Evolutionary conservation across 306 rosid genomes (phyloP).

Genomic region (Inga leiocalycina): DNA sequence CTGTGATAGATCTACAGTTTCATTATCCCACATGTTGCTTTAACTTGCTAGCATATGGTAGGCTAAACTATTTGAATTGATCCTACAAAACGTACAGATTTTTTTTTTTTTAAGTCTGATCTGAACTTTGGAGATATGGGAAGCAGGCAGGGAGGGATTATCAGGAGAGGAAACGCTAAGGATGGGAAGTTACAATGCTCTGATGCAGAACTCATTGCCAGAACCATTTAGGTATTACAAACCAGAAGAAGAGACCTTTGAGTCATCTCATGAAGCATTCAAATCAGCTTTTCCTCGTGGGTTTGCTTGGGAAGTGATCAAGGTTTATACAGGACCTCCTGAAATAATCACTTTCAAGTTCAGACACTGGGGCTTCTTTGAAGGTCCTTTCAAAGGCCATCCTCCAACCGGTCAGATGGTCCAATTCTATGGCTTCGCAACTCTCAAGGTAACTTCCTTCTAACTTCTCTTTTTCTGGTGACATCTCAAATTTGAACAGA

Average conservation of each 20-base stretch:
- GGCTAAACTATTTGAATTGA: neutral
- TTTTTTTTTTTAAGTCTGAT: neutral
- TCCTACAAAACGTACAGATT: neutral
- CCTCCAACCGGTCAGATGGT: conserved; percentile 63
- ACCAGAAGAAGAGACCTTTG: conserved; percentile 68
- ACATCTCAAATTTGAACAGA: neutral
- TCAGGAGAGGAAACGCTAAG: conserved; percentile 64
- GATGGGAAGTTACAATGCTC: conserved; percentile 68
- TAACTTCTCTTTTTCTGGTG: neutral
- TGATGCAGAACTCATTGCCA: conserved; percentile 64
- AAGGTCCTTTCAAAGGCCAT: conserved; percentile 70
- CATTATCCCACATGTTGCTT: neutral
- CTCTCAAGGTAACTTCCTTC: conserved; percentile 52
- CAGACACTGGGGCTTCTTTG: conserved; percentile 88
- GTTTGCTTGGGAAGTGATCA: conserved; percentile 84
- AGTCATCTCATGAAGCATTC: conserved; percentile 68
- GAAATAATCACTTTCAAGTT: conserved; percentile 72
- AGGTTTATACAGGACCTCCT: conserved; percentile 72
- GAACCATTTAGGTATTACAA: conserved; percentile 56
- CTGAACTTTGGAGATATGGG: neutral
- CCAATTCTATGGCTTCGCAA: conserved; percentile 67
- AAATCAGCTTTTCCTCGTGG: conserved; percentile 72
- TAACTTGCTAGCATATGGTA: neutral
- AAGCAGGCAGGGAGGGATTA: conserved; percentile 67
- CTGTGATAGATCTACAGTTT: neutral